Percentiles rank a stretch among this genome's conserved stretches.
These are phyloP conservation scores for Hypoxylon lenormandii DNA, from an alignment of 495 filamentous ascomycete species.

Conservation along the genomic window DNA sequence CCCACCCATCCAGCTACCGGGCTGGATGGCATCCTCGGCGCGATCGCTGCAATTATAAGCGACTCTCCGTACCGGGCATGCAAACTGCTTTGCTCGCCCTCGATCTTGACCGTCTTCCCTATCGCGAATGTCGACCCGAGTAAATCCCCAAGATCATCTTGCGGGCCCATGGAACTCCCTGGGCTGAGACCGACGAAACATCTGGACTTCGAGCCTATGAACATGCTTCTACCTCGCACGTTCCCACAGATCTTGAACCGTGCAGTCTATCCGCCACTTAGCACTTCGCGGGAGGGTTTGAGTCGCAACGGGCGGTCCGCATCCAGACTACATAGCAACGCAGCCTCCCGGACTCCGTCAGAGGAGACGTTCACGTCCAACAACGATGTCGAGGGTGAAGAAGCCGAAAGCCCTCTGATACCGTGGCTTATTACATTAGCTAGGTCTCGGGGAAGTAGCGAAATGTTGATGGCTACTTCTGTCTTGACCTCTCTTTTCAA, in stretches of 20 bases:
- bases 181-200: conserved; percentile 41
- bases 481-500: conserved; percentile 81
- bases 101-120: conserved; percentile 78
- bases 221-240: conserved; percentile 41
- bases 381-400: conserved; percentile 60
- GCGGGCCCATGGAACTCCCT: conserved; percentile 39
- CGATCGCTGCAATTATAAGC: conserved; percentile 80
- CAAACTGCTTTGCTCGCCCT: conserved; percentile 80
- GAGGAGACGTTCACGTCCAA: conserved; percentile 45
- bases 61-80: conserved; percentile 81
- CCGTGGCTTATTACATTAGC: conserved; percentile 83
- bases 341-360: conserved; percentile 41
- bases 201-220: conserved; percentile 40
- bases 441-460: conserved; percentile 70
- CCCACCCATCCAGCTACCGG: conserved; percentile 70
- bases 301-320: conserved; percentile 43
- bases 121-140: conserved; percentile 48
- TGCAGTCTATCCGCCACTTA: conserved; percentile 70
- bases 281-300: conserved; percentile 58
- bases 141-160: conserved; percentile 20
- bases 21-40: conserved; percentile 79
- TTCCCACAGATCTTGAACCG: conserved; percentile 27
- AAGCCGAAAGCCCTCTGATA: conserved; percentile 81
- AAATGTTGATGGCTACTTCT: conserved; percentile 81
- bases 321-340: conserved; percentile 48